These are phyloP conservation scores for Hypericum perforatum DNA, from an alignment of 345 rosid genomes.

Conservation along the genomic window DNA sequence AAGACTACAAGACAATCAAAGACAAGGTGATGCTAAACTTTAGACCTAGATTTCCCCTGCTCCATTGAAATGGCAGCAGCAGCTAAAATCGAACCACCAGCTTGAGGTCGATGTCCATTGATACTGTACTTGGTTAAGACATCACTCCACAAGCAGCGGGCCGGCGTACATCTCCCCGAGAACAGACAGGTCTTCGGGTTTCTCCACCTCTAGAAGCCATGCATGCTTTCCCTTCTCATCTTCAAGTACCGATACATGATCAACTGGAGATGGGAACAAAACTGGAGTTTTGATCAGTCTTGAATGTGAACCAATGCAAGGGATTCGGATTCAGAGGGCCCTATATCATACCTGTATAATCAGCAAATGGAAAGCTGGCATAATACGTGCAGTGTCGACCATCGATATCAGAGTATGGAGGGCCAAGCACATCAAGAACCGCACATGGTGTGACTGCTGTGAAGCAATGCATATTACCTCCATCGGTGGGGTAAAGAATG, in stretches of 20 bases:
- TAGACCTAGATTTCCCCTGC: slow-evolving; percentile 2
- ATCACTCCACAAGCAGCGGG: slow-evolving; percentile 10
- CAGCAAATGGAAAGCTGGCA: slow-evolving; percentile 39
- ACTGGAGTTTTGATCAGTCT: background rate
- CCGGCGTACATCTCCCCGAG: slow-evolving; percentile 31
- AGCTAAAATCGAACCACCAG: background rate
- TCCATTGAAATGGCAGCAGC: background rate
- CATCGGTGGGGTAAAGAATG: slow-evolving; percentile 81
- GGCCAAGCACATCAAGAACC: slow-evolving; percentile 81
- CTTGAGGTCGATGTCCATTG: background rate
- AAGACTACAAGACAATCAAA: background rate
- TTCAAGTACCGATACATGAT: slow-evolving; percentile 31
- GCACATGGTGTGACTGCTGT: slow-evolving; percentile 82
- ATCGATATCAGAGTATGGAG: slow-evolving; percentile 66
- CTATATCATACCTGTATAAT: slow-evolving; percentile 37
- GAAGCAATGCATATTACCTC: slow-evolving; percentile 96
- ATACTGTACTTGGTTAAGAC: background rate
- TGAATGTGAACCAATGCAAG: background rate
- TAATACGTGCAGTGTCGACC: slow-evolving; percentile 81
- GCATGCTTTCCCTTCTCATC: slow-evolving; percentile 46
- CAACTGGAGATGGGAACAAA: slow-evolving; percentile 20
- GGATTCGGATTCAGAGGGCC: background rate
- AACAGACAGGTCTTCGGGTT: slow-evolving; percentile 45
- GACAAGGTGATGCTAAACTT: background rate
- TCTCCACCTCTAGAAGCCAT: slow-evolving; percentile 64